Evolutionary conservation across 108 stramenopile species (phyloP).

Genomic region (Parietichytrium sp.): DNA sequence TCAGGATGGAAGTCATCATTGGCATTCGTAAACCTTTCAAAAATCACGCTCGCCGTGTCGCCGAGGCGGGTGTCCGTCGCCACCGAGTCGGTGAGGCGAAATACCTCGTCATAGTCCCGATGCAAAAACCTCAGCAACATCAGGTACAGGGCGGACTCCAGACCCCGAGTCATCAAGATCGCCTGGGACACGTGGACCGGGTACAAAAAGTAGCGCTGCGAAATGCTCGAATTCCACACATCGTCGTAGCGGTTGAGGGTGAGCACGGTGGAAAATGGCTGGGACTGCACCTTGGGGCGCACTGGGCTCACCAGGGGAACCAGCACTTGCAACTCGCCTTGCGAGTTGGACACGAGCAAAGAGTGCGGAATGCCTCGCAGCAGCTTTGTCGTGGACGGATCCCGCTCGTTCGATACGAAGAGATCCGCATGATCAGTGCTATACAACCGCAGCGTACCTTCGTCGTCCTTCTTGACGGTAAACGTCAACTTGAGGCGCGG

Average conservation of each 20-base stretch:
- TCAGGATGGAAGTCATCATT: constrained; percentile 51
- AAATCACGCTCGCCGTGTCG: constrained; percentile 36
- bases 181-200: constrained; percentile 46
- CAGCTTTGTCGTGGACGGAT: constrained; percentile 28
- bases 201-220: constrained; percentile 47
- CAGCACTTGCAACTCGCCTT: constrained; percentile 46
- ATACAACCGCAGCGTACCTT: constrained; percentile 34
- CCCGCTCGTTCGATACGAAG: constrained; percentile 37
- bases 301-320: constrained; percentile 41
- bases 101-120: constrained; percentile 47
- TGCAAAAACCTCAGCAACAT: constrained; percentile 47
- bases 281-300: constrained; percentile 15
- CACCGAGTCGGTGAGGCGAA: constrained; percentile 39
- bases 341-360: constrained; percentile 42
- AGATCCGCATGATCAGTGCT: constrained; percentile 44
- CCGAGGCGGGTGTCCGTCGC: constrained; percentile 42
- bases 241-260: constrained; percentile 32
- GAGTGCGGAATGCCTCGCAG: constrained; percentile 46
- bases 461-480: constrained; percentile 30
- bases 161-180: constrained; percentile 35
- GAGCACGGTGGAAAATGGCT: constrained; percentile 43
- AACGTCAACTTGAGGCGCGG: constrained; percentile 47
- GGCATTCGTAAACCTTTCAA: background rate
- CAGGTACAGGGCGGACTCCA: constrained; percentile 47
- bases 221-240: background rate